A percentile compares a stretch with the other conserved stretches of the same genome.
phyloP scores from a whole-genome alignment of 306 rosid species.

The Gastrolobium bilobum region DNA sequence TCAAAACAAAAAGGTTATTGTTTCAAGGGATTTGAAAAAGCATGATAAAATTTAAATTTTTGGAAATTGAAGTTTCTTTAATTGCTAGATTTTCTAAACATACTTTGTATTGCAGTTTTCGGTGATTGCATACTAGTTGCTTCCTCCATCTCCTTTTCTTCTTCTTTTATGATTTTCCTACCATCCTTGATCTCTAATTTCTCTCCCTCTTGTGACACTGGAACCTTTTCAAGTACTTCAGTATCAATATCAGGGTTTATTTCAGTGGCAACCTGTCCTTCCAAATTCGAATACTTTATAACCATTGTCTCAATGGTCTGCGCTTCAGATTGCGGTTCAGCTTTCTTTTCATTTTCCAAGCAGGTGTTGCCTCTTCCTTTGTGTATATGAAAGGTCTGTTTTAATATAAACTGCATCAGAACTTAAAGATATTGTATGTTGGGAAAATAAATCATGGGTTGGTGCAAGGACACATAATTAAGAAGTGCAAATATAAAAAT shows the following conservation, averaged over 20 bases:
- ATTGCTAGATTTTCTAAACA: not conserved
- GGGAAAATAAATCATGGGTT: not conserved
- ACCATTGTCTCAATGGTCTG: not conserved
- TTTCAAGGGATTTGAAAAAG: not conserved
- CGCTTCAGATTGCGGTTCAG: not conserved
- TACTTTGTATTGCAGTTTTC: conserved; percentile 24
- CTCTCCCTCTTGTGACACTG: not conserved
- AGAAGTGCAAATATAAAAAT: too few relatives aligned
- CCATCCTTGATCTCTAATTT: not conserved
- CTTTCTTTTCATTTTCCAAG: not conserved
- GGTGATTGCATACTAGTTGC: not conserved
- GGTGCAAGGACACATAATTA: too few relatives aligned
- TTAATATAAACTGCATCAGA: conserved; percentile 6
- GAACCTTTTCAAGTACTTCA: conserved; percentile 10
- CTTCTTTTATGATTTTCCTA: not conserved
- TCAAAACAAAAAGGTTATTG: too few relatives aligned
- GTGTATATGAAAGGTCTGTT: conserved; percentile 40
- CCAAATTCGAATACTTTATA: not conserved
- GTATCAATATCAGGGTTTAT: not conserved
- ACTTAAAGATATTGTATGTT: not conserved
- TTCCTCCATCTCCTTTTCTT: not conserved
- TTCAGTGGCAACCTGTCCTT: not conserved
- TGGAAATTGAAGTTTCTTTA: too few relatives aligned
- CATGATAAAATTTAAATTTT: too few relatives aligned
- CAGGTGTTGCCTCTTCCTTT: not conserved